Evolutionary conservation across 805 yeast genomes (phyloP).

Genomic region (Metschnikowia amazonensis): DNA sequence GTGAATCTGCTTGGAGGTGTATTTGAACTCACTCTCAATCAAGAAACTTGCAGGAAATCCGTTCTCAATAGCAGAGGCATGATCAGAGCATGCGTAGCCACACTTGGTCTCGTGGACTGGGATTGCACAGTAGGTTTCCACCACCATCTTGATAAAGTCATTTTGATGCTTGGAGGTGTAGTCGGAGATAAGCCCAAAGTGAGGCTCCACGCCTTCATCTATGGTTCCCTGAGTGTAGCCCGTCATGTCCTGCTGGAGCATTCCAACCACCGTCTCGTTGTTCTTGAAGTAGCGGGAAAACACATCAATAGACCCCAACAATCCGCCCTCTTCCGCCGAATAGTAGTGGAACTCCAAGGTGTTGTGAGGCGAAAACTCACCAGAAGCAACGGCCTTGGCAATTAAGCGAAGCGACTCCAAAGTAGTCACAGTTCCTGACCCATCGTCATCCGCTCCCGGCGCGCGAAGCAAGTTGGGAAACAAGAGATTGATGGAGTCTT

Average conservation of each 20-base stretch:
- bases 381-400: conserved; percentile 30
- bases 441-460: conserved; percentile 96
- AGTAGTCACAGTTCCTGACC: conserved; percentile 78
- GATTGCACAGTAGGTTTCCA: conserved; percentile 60
- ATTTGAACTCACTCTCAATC: conserved; percentile 68
- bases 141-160: conserved; percentile 56
- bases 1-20: conserved; percentile 70
- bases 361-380: conserved; percentile 54
- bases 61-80: conserved; percentile 74
- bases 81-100: conserved; percentile 94
- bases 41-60: conserved; percentile 86
- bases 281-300: conserved; percentile 50
- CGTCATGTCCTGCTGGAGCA: conserved; percentile 95
- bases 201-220: conserved; percentile 51
- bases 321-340: conserved; percentile 92
- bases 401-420: conserved; percentile 72
- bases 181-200: conserved; percentile 79
- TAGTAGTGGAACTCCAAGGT: conserved; percentile 91
- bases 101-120: conserved; percentile 73
- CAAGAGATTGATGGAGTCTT: conserved; percentile 74
- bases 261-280: conserved; percentile 60
- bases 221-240: conserved; percentile 60
- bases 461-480: conserved; percentile 67
- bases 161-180: conserved; percentile 55
- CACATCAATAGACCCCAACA: conserved; percentile 80